Evolutionary conservation across 2,329 filamentous ascomycete genomes (phyloP), one percentile per base, ranked within the genome.

Genomic region (Penicillium sp.): DNA sequence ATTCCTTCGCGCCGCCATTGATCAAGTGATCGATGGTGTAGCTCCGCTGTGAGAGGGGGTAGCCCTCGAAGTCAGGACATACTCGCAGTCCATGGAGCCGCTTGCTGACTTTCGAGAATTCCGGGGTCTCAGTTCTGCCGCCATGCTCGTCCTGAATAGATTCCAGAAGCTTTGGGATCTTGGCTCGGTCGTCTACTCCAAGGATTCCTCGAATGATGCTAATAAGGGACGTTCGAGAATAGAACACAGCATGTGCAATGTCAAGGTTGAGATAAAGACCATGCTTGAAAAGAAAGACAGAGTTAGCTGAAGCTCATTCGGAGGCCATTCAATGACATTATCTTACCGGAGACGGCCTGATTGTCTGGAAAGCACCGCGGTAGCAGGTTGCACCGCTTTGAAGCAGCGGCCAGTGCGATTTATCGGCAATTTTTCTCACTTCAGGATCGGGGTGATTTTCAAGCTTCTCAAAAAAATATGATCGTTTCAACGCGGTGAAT

Each of bases 221-320:
- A 21, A 73, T 62, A 13, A 78, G 61, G 8, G 67, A 66, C n/a
- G 61, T 72, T 10, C 70, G 71, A 29, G 78, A 81, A 88, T 90
- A 97, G 76, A 99, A 99, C 11, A 89, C 90, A 0, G 91, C 90
- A 68, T 97, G 96, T 52, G 92, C 88, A 26, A 96, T 89, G 66
- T 99, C 93, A 10, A 96, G 86, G 64, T 97, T 97, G 69, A 99
- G 78, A 0, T 89, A 85, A 5, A 97, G 80, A 8, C 84, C 85
- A 23, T 84, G 81, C 67, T 82, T n/a, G n/a, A n/a, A 67, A n/a
- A 56, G 31, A 10, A 34, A 18, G 14, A 31, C 70, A 71, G 11
- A 19, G 18, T 71, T 56, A 69, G 58, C 48, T 31, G 48, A 13
- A 28, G 37, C 48, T n/a, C 45, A 31, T 21, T 40, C 8, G 3